Conservation (phyloP, 805 yeast species). For the Peterozyma xylosa region DNA sequence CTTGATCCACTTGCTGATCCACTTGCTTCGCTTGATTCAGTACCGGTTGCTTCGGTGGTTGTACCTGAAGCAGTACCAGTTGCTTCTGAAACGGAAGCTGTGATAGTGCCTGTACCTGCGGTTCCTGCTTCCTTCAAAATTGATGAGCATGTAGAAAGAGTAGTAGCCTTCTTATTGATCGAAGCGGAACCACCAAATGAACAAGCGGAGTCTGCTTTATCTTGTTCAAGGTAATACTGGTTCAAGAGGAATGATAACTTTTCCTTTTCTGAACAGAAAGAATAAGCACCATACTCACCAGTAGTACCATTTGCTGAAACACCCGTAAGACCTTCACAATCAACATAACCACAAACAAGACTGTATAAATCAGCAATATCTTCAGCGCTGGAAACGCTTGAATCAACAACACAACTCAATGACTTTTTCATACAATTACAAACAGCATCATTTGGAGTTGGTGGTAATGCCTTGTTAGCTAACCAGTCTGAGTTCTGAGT, state of each 20-base stretch:
- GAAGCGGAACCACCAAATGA: conserved; percentile 67
- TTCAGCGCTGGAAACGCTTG: conserved; percentile 36
- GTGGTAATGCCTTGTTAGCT: conserved; percentile 65
- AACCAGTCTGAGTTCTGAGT: conserved; percentile 49
- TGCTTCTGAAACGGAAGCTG: conserved; percentile 33
- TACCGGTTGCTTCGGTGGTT: conserved; percentile 17
- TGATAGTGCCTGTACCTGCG: conserved; percentile 57
- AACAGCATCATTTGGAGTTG: conserved; percentile 60
- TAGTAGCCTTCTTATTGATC: conserved; percentile 29
- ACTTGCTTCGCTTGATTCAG: conserved; percentile 28
- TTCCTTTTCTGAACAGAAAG: conserved; percentile 66
- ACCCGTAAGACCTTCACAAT: conserved; percentile 61
- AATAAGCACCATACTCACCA: conserved; percentile 68
- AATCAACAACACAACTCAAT: conserved; percentile 51
- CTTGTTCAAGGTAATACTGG: conserved; percentile 48
- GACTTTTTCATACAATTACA: conserved; percentile 57
- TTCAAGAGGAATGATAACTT: conserved; percentile 63
- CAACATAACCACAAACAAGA: conserved; percentile 46
- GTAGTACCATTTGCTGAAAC: conserved; percentile 52
- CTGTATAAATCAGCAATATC: conserved; percentile 55
- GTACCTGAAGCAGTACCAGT: conserved; percentile 28
- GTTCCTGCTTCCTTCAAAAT: conserved; percentile 56
- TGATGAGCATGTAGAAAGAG: conserved; percentile 44
- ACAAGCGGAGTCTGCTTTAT: conserved; percentile 46
- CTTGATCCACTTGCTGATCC: conserved; percentile 16